These are phyloP conservation scores for Circinella minor DNA, from an alignment of 371 early-diverging fungal species.

Conservation along the genomic window DNA sequence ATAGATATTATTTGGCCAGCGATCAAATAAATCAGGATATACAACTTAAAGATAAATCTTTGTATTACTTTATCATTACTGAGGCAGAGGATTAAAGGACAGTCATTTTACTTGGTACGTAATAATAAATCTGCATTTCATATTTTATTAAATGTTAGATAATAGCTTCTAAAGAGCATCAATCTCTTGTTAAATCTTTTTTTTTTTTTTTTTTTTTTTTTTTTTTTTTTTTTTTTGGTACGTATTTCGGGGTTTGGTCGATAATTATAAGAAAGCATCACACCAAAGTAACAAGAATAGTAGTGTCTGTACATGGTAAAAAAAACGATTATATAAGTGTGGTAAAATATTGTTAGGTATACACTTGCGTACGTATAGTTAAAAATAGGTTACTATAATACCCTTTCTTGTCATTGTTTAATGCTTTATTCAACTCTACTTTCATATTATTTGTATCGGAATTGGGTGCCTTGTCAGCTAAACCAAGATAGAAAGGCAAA, in stretches of 20 bases:
- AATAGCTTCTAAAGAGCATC: no score
- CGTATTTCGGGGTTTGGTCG: conserved; percentile 12
- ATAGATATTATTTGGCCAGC: no score
- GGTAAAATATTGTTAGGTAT: no score
- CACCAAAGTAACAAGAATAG: conserved; percentile 9
- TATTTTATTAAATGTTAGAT: conserved; percentile 17
- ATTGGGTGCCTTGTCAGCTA: not conserved
- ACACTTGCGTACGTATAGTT: not conserved
- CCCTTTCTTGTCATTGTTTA: not conserved
- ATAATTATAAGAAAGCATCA: conserved; percentile 18
- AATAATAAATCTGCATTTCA: conserved; percentile 16
- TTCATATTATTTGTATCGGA: not conserved
- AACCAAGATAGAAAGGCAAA: not conserved
- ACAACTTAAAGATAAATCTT: no score
- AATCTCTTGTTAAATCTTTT: conserved; percentile 16
- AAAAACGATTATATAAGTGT: no score
- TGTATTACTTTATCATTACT: no score
- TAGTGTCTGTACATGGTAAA: conserved; percentile 11
- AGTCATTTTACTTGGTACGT: no score
- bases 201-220: conserved; percentile 19
- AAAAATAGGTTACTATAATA: not conserved
- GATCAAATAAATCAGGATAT: no score
- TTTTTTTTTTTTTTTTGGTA: conserved; percentile 21
- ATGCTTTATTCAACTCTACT: not conserved
- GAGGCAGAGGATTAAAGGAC: no score